Evolutionary conservation across 1,284 basidiomycete species (phyloP).

Genomic region (Puccinia polysora): DNA sequence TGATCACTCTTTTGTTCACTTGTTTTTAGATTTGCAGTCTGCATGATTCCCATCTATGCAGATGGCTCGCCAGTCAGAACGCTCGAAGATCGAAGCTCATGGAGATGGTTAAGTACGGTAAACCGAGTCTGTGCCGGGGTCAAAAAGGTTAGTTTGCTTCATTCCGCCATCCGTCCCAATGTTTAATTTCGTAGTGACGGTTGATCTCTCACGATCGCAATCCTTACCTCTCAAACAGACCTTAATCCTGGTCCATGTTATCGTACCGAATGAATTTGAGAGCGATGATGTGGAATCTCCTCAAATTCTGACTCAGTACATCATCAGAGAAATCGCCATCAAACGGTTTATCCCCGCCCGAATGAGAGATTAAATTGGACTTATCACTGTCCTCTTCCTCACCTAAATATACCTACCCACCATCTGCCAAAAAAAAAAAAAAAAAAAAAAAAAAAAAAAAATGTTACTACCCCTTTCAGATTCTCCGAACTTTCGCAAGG

Average conservation of each 20-base stretch:
- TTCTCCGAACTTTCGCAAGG: too few relatives aligned
- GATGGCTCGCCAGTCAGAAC: constrained; percentile 56
- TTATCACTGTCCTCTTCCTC: too few relatives aligned
- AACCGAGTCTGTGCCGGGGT: constrained; percentile 96
- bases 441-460: too few relatives aligned
- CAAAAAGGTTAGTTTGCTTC: constrained; percentile 66
- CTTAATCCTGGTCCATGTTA: constrained; percentile 79
- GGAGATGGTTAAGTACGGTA: constrained; percentile 95
- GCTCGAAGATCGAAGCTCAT: constrained; percentile 69
- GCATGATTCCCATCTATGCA: constrained; percentile 83
- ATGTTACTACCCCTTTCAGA: too few relatives aligned
- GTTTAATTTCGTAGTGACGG: not conserved
- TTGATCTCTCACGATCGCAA: not conserved
- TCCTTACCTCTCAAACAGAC: constrained; percentile 59
- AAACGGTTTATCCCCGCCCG: constrained; percentile 82
- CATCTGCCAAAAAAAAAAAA: too few relatives aligned
- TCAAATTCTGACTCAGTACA: constrained; percentile 67
- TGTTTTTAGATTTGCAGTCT: constrained; percentile 73
- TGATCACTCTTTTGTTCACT: constrained; percentile 10
- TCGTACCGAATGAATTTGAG: constrained; percentile 69
- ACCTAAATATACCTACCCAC: too few relatives aligned
- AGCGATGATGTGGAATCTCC: constrained; percentile 62
- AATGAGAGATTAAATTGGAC: constrained; percentile 82
- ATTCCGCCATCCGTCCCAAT: not conserved
- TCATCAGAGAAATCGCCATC: constrained; percentile 77